Conservation (phyloP, 1,139 yeast species). For the Blastobotrys petasosporus region DNA sequence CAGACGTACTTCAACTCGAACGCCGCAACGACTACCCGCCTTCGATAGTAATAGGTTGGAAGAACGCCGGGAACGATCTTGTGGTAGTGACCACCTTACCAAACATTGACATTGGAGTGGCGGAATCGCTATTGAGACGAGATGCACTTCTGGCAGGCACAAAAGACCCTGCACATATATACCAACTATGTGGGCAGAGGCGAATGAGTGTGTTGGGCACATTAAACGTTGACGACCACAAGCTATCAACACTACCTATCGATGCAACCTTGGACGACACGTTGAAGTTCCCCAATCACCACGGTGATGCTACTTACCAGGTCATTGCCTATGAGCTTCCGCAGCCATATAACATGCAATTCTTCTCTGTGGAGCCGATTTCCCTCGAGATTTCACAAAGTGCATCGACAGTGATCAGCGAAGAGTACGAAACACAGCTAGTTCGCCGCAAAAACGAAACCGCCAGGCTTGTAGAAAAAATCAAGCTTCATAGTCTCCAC, state of each 20-base stretch:
- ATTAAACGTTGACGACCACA: slow-evolving; percentile 16
- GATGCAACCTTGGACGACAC: slow-evolving; percentile 7
- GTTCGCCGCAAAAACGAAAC: slow-evolving; percentile 21
- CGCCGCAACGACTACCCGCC: slow-evolving; percentile 21
- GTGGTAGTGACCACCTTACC: slow-evolving; percentile 35
- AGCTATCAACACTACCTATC: slow-evolving; percentile 4
- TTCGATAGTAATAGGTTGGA: slow-evolving; percentile 34
- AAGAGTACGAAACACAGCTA: slow-evolving; percentile 30
- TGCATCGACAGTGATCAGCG: slow-evolving; percentile 25
- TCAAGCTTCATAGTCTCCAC: slow-evolving; percentile 16
- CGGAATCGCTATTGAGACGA: slow-evolving; percentile 24
- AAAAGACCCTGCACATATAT: slow-evolving; percentile 25
- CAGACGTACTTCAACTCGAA: slow-evolving; percentile 25
- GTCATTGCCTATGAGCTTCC: slow-evolving; percentile 71
- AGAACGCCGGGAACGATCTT: slow-evolving; percentile 25
- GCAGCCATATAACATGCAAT: slow-evolving; percentile 64
- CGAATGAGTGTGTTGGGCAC: slow-evolving; percentile 29
- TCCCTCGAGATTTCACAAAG: slow-evolving; percentile 51
- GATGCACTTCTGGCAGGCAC: slow-evolving; percentile 27
- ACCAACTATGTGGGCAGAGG: slow-evolving; percentile 26
- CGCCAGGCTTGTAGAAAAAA: slow-evolving; percentile 19
- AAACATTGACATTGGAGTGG: slow-evolving; percentile 25
- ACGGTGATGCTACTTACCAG: slow-evolving; percentile 25
- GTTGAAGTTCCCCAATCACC: slow-evolving; percentile 9
- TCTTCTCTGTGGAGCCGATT: slow-evolving; percentile 70